phyloP scores from a whole-genome alignment of 495 filamentous ascomycete genomes.

The Podospora tetraspora region DNA sequence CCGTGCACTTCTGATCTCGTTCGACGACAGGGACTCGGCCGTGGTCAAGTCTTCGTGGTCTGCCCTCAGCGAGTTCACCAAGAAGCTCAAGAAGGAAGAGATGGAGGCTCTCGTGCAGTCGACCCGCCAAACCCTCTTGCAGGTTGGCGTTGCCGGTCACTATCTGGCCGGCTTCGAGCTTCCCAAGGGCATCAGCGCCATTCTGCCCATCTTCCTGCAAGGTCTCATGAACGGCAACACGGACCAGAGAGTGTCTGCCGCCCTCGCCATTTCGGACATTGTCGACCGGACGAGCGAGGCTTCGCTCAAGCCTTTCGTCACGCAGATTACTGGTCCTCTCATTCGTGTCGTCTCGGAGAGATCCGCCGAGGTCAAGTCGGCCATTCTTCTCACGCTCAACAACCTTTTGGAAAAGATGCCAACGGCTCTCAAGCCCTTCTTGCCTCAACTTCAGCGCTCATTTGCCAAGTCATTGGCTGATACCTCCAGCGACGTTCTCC shows the following conservation, averaged over 20 bases:
- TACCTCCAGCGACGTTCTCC: constrained; percentile 80
- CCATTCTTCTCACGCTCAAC: constrained; percentile 89
- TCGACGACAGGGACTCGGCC: constrained; percentile 75
- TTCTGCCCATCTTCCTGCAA: constrained; percentile 94
- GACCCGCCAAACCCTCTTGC: constrained; percentile 74
- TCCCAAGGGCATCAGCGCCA: constrained; percentile 95
- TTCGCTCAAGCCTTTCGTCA: constrained; percentile 87
- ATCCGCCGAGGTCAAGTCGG: constrained; percentile 90
- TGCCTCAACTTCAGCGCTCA: constrained; percentile 92
- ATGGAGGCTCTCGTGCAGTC: constrained; percentile 92
- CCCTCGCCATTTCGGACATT: constrained; percentile 90
- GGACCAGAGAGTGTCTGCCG: constrained; percentile 87
- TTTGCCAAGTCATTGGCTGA: constrained; percentile 95
- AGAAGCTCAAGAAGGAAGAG: constrained; percentile 89
- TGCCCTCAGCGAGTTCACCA: constrained; percentile 81
- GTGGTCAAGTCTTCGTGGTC: constrained; percentile 93
- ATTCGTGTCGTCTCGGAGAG: constrained; percentile 96
- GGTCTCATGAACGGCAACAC: constrained; percentile 92
- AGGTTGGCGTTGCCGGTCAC: constrained; percentile 80
- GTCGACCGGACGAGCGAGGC: constrained; percentile 82
- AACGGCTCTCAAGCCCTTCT: constrained; percentile 88
- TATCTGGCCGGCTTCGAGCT: constrained; percentile 85
- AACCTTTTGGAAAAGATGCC: constrained; percentile 97
- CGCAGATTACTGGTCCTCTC: constrained; percentile 92
- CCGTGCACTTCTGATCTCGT: constrained; percentile 79